phyloP scores from a whole-genome alignment of 768 basidiomycete genomes.

The Hygrophoropsis aurantiaca region DNA sequence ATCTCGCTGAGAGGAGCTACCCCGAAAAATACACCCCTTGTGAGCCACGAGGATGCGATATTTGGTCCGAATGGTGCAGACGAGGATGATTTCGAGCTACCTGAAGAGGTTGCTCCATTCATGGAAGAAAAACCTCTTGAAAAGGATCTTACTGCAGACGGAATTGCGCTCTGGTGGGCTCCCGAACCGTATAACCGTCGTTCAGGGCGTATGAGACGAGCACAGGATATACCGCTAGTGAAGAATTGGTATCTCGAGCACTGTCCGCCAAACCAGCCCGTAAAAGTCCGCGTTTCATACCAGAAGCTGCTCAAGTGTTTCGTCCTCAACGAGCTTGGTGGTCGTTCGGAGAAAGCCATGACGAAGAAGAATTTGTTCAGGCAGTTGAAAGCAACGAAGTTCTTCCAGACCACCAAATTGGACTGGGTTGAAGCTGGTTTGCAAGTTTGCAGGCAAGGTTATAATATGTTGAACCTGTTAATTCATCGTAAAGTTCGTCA shows the following conservation, averaged over 20 bases:
- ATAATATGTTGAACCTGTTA: constrained; percentile 98
- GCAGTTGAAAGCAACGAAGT: constrained; percentile 96
- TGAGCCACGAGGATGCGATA: constrained; percentile 89
- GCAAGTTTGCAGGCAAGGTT: constrained; percentile 98
- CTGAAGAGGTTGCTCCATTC: constrained; percentile 77
- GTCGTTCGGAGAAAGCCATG: constrained; percentile 92
- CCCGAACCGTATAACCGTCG: constrained; percentile 94
- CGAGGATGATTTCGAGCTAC: constrained; percentile 86
- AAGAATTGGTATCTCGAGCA: constrained; percentile 99
- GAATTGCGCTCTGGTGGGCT: constrained; percentile 98
- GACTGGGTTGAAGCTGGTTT: constrained; percentile 99
- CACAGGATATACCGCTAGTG: constrained; percentile 93
- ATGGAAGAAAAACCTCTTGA: constrained; percentile 76
- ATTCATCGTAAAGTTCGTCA: constrained; percentile 90
- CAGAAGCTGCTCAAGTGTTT: constrained; percentile 96
- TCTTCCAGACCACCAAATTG: constrained; percentile 96
- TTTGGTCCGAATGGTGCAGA: constrained; percentile 88
- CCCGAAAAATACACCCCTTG: constrained; percentile 77
- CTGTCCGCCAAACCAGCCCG: constrained; percentile 92
- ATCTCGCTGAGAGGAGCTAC: constrained; percentile 87
- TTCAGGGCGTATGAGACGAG: constrained; percentile 88
- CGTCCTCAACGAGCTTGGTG: constrained; percentile 92
- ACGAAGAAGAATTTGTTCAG: constrained; percentile 97
- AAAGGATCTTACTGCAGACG: constrained; percentile 92
- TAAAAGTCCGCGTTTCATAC: constrained; percentile 98